Percentiles rank a stretch among this genome's conserved stretches.
Conservation (phyloP, 192 early-diverging fungal genomes). For the Backusella westeae region DNA sequence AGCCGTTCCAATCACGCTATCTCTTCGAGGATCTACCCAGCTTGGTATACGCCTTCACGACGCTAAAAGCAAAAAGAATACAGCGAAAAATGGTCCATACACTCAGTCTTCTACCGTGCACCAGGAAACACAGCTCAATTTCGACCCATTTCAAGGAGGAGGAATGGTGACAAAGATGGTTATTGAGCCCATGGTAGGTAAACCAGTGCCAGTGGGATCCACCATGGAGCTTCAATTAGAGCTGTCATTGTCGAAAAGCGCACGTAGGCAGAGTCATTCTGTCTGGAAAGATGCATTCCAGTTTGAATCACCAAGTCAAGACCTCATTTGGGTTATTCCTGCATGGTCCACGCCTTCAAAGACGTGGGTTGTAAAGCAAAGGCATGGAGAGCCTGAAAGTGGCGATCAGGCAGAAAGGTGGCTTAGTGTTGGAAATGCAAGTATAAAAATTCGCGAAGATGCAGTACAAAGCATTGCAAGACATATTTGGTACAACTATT, state of each 20-base stretch:
- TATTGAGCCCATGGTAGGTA: neutral
- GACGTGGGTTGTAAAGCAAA: neutral
- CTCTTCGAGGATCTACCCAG: neutral
- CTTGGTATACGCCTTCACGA: neutral
- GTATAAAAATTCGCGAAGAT: constrained; percentile 26
- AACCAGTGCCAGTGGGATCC: neutral
- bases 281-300: neutral
- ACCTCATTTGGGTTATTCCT: constrained; percentile 15
- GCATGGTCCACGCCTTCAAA: constrained; percentile 13
- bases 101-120: neutral
- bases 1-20: constrained; percentile 9
- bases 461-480: constrained; percentile 31
- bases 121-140: constrained; percentile 2
- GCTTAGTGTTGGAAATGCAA: neutral
- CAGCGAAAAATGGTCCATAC: neutral
- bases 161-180: constrained; percentile 12
- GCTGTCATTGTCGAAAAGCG: neutral
- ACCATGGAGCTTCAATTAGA: neutral
- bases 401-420: constrained; percentile 23
- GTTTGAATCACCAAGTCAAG: neutral
- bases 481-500: constrained; percentile 27
- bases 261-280: neutral
- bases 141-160: constrained; percentile 21
- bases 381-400: neutral
- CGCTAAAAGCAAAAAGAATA: neutral